phyloP scores from a whole-genome alignment of 2,329 filamentous ascomycete genomes.

The Fusarium xylarioides region DNA sequence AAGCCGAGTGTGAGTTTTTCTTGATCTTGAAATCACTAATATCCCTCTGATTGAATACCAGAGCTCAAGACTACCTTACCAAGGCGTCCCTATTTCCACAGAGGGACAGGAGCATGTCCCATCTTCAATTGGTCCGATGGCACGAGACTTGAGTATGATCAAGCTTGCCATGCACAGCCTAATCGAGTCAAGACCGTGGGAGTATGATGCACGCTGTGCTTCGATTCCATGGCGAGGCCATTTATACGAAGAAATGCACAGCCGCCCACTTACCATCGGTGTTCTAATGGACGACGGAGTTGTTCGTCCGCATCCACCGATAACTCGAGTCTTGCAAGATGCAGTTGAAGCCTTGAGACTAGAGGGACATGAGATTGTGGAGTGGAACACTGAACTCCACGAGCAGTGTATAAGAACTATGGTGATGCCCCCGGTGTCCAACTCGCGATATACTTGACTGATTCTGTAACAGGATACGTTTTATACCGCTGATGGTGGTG shows the following conservation, averaged over 20 bases:
- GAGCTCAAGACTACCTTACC: not conserved
- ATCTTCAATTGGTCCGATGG: not conserved
- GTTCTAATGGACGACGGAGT: not conserved
- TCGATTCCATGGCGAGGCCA: not conserved
- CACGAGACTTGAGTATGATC: not conserved
- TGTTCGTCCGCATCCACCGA: not conserved
- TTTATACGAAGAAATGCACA: not conserved
- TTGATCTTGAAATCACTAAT: fast-evolving
- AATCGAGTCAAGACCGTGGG: not conserved
- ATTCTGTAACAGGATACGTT: not conserved
- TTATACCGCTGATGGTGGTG: not conserved
- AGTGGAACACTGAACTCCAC: not conserved
- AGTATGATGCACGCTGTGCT: not conserved
- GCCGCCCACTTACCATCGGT: not conserved
- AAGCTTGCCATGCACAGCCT: not conserved
- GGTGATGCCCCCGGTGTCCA: not conserved
- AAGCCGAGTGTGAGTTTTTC: not conserved
- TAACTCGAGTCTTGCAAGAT: not conserved
- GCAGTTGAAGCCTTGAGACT: not conserved
- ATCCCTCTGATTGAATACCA: not conserved
- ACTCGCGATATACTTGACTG: not conserved
- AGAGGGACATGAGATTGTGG: not conserved
- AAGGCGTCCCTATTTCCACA: not conserved
- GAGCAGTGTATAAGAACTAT: conserved; percentile 5
- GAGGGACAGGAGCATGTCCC: not conserved